Evolutionary conservation across 805 yeast genomes (phyloP), one percentile per base, ranked within the genome.

Genomic region (Ogataea degrootiae): DNA sequence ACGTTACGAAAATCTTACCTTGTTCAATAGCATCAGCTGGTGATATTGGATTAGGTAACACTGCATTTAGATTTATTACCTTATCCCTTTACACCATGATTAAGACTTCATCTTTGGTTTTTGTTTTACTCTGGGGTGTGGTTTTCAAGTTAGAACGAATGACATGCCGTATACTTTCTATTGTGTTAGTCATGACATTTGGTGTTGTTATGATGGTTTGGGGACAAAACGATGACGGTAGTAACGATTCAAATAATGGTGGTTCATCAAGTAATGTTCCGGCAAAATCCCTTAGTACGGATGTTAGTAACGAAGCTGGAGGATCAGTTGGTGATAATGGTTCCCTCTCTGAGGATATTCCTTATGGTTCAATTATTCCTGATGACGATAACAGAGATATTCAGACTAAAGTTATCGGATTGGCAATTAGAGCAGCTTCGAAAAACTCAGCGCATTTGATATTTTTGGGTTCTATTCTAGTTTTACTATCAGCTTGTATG

Each of bases 11-110:
- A 44, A 81, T 89, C 37, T 60, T 87, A 2, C 97, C 97, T 0
- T 89, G 97, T 61, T 85, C 96, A 0, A 39, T 87, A 14, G 94
- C 97, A 0, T 80, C 91, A 2, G 89, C 96, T 2, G 92, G 96
- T 16, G 99, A 94, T 66, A 90, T 94, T 54, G 98, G 99, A 1
- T 74, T 90, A 53, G 92, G 96, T 31, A 94, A 94, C 65, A 80
- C 85, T 34, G 85, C 96, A 26, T 79, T 91, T 58, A 74, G 84
- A 53, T 83, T 79, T 60, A 85, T 94, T 41, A 79, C 96, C 1
- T 72, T 94, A 53, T 81, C 91, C 16, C 77, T 91, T 41, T 94
- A 91, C 66, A 92, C 98, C 8, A 90, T 92, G 89, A 81, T 94
- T 49, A 94, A 94, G 63, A 86, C 97, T 0, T 82, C 94, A 6